These are phyloP conservation scores for Paracorniculantispora psalliotae DNA, from an alignment of 2,329 filamentous ascomycete species.

Conservation along the genomic window DNA sequence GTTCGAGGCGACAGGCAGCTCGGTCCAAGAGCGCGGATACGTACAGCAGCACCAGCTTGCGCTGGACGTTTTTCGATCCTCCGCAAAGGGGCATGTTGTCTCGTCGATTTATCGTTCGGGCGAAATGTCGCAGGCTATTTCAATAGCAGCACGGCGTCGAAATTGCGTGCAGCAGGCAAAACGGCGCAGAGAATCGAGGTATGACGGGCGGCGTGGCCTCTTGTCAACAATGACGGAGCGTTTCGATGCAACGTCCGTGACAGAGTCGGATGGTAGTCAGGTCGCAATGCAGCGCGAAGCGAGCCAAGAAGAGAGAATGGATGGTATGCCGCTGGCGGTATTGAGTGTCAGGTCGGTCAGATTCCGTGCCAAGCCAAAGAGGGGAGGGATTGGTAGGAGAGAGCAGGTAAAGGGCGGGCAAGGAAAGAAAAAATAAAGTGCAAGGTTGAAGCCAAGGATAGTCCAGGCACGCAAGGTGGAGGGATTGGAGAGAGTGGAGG, in stretches of 20 bases:
- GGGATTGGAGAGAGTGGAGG: conserved; percentile 1
- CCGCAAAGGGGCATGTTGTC: conserved; percentile 46
- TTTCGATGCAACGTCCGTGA: neutral
- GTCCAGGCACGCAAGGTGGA: conserved; percentile 8
- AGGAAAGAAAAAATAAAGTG: neutral
- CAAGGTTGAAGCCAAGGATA: conserved; percentile 8
- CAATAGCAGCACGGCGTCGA: neutral
- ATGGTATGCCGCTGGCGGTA: neutral
- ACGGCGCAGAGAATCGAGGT: too few species aligned
- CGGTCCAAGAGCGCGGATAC: conserved; percentile 17
- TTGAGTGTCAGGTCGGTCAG: neutral
- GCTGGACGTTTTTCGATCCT: conserved; percentile 80
- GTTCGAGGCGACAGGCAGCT: neutral
- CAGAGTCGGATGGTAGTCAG: neutral
- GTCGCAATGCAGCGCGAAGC: neutral
- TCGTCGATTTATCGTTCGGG: neutral
- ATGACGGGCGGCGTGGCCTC: neutral
- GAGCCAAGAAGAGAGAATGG: neutral
- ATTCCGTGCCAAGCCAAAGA: neutral
- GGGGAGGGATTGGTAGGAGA: neutral
- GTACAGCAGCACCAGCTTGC: conserved; percentile 90
- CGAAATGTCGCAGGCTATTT: neutral
- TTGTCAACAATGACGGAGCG: neutral
- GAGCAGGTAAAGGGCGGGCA: neutral
- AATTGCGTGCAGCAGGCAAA: neutral